Conservation (phyloP, 1,284 basidiomycete genomes). For the Clitocybe nebularis region DNA sequence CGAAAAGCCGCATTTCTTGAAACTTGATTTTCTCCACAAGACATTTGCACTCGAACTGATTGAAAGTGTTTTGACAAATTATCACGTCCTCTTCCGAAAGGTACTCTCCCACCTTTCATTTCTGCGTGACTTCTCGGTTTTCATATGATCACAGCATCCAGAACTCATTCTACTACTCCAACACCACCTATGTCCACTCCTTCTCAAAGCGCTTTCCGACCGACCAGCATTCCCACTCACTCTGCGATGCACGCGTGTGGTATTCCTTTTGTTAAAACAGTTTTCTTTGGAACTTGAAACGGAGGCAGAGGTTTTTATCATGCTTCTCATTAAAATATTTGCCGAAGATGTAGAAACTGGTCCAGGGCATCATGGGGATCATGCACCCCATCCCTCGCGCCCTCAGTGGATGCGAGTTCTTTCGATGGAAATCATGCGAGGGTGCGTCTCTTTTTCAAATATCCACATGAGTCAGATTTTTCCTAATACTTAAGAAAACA, state of each 20-base stretch:
- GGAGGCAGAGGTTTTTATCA: constrained; percentile 83
- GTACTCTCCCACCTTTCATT: constrained; percentile 34
- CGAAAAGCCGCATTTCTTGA: constrained; percentile 81
- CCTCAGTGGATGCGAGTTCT: constrained; percentile 88
- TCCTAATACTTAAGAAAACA: constrained; percentile 20
- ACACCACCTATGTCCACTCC: constrained; percentile 86
- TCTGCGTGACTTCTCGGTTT: background rate
- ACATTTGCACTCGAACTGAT: constrained; percentile 95
- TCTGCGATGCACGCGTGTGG: constrained; percentile 87
- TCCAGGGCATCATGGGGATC: constrained; percentile 24
- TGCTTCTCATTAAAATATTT: constrained; percentile 76
- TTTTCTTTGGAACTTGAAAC: constrained; percentile 79
- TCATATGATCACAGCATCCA: constrained; percentile 48
- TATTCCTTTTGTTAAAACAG: constrained; percentile 90
- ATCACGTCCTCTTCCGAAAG: constrained; percentile 82
- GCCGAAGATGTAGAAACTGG: constrained; percentile 57
- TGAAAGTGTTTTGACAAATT: constrained; percentile 95
- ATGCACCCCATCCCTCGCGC: constrained; percentile 35
- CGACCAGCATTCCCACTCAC: constrained; percentile 84
- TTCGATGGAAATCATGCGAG: constrained; percentile 88
- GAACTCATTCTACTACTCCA: constrained; percentile 84
- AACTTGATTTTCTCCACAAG: constrained; percentile 82
- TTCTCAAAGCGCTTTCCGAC: constrained; percentile 84
- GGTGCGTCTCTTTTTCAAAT: constrained; percentile 39
- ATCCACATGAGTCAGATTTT: background rate